These are phyloP conservation scores for Xylaria intraflava DNA, from an alignment of 495 filamentous ascomycete genomes.

Conservation along the genomic window DNA sequence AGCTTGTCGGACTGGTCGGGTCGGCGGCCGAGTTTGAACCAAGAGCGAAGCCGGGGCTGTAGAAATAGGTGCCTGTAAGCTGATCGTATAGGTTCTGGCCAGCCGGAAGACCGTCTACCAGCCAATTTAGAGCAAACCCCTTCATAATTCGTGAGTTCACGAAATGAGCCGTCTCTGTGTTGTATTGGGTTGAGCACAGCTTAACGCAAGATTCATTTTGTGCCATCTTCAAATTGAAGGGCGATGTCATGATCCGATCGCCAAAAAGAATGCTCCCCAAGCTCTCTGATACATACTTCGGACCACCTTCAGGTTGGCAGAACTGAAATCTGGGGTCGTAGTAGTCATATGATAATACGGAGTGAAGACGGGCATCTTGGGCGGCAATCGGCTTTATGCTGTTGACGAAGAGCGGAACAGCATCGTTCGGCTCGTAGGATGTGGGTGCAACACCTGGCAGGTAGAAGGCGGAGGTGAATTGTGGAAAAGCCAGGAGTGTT, in stretches of 20 bases:
- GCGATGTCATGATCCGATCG: slow-evolving; percentile 88
- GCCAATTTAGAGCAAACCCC: slow-evolving; percentile 87
- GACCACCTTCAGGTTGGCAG: slow-evolving; percentile 69
- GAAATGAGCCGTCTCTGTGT: slow-evolving; percentile 62
- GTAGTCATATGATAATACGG: slow-evolving; percentile 93
- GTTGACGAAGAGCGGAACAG: slow-evolving; percentile 89
- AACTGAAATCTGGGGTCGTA: slow-evolving; percentile 83
- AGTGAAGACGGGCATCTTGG: slow-evolving; percentile 69
- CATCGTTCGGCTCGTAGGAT: slow-evolving; percentile 67
- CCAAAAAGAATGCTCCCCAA: slow-evolving; percentile 95
- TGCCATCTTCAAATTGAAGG: slow-evolving; percentile 79
- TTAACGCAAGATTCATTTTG: slow-evolving; percentile 79
- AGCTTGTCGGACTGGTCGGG: slow-evolving; percentile 43
- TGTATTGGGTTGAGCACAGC: slow-evolving; percentile 63
- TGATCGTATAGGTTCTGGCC: slow-evolving; percentile 69
- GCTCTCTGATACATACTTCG: slow-evolving; percentile 73
- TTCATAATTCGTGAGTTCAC: slow-evolving; percentile 75
- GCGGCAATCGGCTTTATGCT: slow-evolving; percentile 79
- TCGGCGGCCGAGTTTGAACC: slow-evolving; percentile 51
- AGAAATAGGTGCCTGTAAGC: slow-evolving; percentile 67
- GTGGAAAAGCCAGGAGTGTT: slow-evolving; percentile 39
- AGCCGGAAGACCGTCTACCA: slow-evolving; percentile 88
- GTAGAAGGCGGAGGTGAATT: slow-evolving; percentile 75
- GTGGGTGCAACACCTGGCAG: slow-evolving; percentile 94
- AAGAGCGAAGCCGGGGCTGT: slow-evolving; percentile 81